Percentiles rank a stretch among this genome's conserved stretches.
Conservation (phyloP, 2,329 filamentous ascomycete species). For the Penicillium sp. region DNA sequence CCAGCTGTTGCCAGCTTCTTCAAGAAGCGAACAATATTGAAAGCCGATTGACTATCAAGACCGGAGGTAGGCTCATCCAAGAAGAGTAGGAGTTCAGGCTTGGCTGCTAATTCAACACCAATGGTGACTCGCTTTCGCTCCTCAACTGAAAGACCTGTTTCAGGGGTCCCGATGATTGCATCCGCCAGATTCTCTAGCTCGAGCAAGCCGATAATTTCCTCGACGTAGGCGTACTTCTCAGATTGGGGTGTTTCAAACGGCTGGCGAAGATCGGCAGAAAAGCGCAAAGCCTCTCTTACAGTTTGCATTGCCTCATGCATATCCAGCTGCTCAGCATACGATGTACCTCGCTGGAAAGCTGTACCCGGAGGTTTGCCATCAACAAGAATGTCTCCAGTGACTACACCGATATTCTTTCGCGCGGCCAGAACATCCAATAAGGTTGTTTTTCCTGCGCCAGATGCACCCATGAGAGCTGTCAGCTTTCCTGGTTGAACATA, state of each 20-base stretch:
- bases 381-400: conserved; percentile 62
- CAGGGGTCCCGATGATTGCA: conserved; percentile 63
- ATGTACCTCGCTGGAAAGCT: conserved; percentile 63
- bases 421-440: conserved; percentile 73
- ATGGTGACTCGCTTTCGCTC: conserved; percentile 44
- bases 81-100: conserved; percentile 59
- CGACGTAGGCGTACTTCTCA: conserved; percentile 66
- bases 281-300: conserved; percentile 65
- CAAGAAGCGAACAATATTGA: conserved; percentile 60
- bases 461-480: conserved; percentile 54
- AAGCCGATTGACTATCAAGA: conserved; percentile 59
- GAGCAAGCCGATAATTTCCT: conserved; percentile 63
- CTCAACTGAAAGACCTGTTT: conserved; percentile 59
- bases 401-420: conserved; percentile 64
- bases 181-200: conserved; percentile 67
- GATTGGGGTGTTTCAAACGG: conserved; percentile 56
- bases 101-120: conserved; percentile 39
- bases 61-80: conserved; percentile 63
- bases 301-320: conserved; percentile 63
- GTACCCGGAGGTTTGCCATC: conserved; percentile 59
- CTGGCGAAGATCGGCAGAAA: conserved; percentile 64
- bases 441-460: conserved; percentile 81
- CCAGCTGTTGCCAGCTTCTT: conserved; percentile 60
- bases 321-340: conserved; percentile 66
- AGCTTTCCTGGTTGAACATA: conserved; percentile 52